These are phyloP conservation scores for Rhizopogon sp. DNA, from an alignment of 768 basidiomycete genomes.

Conservation along the genomic window DNA sequence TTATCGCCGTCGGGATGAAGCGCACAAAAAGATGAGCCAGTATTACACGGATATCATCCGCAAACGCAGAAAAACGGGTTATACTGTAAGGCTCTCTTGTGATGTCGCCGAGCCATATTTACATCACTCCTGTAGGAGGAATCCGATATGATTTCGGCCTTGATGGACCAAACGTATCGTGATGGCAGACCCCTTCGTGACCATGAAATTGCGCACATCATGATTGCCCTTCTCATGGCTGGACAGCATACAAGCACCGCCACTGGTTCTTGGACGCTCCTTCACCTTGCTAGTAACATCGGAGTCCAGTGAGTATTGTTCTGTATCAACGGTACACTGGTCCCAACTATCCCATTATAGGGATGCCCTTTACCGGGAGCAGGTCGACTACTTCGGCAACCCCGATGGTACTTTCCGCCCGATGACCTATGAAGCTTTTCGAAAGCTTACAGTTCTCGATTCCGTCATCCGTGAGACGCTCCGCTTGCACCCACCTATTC, in stretches of 20 bases:
- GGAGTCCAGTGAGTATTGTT: constrained; percentile 60
- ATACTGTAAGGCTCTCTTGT: constrained; percentile 27
- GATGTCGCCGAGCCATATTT: not conserved
- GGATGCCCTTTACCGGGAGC: constrained; percentile 84
- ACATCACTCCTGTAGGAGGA: constrained; percentile 45
- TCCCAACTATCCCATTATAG: constrained; percentile 31
- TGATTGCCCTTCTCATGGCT: constrained; percentile 99
- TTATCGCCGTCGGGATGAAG: constrained; percentile 83
- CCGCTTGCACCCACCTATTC: constrained; percentile 91
- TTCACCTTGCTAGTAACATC: constrained; percentile 76
- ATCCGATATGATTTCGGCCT: constrained; percentile 89
- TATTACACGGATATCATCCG: constrained; percentile 88
- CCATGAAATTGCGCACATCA: constrained; percentile 93
- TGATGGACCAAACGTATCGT: constrained; percentile 81
- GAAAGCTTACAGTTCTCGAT: constrained; percentile 78
- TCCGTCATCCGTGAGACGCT: constrained; percentile 91
- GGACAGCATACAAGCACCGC: constrained; percentile 98
- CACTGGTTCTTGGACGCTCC: constrained; percentile 83
- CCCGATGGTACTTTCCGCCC: constrained; percentile 77
- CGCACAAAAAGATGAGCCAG: constrained; percentile 89
- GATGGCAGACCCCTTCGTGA: constrained; percentile 74
- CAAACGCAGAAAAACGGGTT: constrained; percentile 52
- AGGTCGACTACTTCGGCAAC: constrained; percentile 73
- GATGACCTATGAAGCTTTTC: constrained; percentile 84
- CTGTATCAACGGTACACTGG: not conserved